phyloP scores from a whole-genome alignment of 441 rosid species.

The Biscutella laevigata region DNA sequence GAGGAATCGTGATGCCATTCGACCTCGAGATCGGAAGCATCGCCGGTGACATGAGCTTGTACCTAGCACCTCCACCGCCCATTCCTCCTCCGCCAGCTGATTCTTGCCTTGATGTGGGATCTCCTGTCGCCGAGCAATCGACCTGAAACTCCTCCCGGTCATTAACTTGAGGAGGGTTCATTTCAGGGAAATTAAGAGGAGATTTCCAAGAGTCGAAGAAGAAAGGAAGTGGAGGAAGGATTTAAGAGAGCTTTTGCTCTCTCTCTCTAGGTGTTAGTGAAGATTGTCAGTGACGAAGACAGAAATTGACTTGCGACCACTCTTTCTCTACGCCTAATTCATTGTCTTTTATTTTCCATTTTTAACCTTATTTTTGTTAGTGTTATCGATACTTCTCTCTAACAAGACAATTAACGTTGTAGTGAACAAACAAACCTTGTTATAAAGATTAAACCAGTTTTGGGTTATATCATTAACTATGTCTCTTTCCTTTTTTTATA shows the following conservation, averaged over 20 bases:
- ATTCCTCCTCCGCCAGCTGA: constrained; percentile 20
- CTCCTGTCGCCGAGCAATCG: constrained; percentile 12
- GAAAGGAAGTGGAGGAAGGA: constrained; percentile 12
- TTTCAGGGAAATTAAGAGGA: too few relatives aligned
- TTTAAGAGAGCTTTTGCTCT: not conserved
- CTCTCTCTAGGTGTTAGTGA: constrained; percentile 26
- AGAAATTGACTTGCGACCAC: constrained; percentile 34
- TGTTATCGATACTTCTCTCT: too few relatives aligned
- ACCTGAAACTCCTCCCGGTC: constrained; percentile 18
- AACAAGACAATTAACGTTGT: too few relatives aligned
- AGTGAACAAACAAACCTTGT: too few relatives aligned
- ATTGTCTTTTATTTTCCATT: not conserved
- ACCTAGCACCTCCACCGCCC: constrained; percentile 68
- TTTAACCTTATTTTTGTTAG: not conserved
- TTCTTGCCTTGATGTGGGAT: constrained; percentile 20
- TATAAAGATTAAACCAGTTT: too few relatives aligned
- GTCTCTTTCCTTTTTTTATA: too few relatives aligned
- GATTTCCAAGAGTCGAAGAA: not conserved
- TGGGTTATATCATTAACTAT: too few relatives aligned
- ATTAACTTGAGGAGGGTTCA: constrained; percentile 31
- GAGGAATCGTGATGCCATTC: constrained; percentile 63
- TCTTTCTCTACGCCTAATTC: not conserved
- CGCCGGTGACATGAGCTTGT: constrained; percentile 91
- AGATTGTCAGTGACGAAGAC: constrained; percentile 23
- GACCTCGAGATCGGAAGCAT: constrained; percentile 97